Percentiles rank a stretch among this genome's conserved stretches.
phyloP scores from a whole-genome alignment of 2,329 filamentous ascomycete species.

The Arthroderma sp. region DNA sequence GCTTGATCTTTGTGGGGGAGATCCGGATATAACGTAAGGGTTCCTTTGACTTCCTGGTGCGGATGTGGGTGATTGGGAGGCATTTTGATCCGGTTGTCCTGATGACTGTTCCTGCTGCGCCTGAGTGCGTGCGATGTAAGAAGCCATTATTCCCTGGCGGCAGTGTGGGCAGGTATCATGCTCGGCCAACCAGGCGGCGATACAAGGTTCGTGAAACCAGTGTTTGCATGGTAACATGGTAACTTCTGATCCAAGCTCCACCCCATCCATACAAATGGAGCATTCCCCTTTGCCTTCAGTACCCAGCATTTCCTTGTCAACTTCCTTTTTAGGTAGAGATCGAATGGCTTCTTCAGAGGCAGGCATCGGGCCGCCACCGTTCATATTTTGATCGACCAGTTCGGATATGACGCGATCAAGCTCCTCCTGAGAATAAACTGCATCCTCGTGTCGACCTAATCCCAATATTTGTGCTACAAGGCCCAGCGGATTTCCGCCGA shows the following conservation, averaged over 20 bases:
- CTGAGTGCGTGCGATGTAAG: not conserved
- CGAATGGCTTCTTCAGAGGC: conserved; percentile 64
- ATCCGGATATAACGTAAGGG: too few relatives aligned
- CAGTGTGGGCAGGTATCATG: conserved; percentile 77
- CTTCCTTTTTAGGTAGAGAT: conserved; percentile 55
- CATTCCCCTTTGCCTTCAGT: conserved; percentile 62
- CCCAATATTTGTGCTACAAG: conserved; percentile 6
- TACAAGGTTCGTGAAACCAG: conserved; percentile 82
- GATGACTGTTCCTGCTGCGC: not conserved
- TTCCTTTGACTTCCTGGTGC: too few relatives aligned
- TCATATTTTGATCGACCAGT: conserved; percentile 67
- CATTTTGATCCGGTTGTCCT: not conserved
- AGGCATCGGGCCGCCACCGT: conserved; percentile 67
- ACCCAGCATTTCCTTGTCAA: conserved; percentile 58
- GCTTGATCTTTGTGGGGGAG: too few relatives aligned
- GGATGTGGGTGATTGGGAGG: not conserved
- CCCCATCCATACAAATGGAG: conserved; percentile 86
- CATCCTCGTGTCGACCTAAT: conserved; percentile 34
- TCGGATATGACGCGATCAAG: conserved; percentile 77
- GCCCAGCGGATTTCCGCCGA: conserved; percentile 1
- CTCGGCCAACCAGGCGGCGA: conserved; percentile 70
- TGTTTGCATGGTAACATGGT: conserved; percentile 74
- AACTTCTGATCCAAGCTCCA: conserved; percentile 59
- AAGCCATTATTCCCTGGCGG: conserved; percentile 24
- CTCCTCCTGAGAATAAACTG: conserved; percentile 80